Percentiles rank a stretch among this genome's conserved stretches.
phyloP scores from a whole-genome alignment of 2,329 filamentous ascomycete species.

The Hirsutella thompsonii region DNA sequence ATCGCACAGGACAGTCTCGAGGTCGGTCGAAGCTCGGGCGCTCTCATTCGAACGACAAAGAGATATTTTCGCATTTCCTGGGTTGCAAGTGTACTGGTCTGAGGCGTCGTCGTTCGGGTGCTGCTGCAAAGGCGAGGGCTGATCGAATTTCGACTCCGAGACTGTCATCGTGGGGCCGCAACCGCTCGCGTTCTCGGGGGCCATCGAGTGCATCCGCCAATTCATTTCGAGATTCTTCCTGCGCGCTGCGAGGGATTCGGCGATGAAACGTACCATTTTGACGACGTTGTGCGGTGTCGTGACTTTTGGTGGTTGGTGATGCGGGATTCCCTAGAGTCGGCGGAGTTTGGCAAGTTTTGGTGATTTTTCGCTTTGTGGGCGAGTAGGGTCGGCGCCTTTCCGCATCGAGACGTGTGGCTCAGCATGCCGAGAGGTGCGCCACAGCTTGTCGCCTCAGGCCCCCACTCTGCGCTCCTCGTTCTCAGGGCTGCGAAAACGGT shows the following conservation, averaged over 20 bases:
- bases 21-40: neutral
- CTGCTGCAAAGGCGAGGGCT: neutral
- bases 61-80: too few relatives aligned
- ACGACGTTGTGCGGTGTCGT: constrained; percentile 31
- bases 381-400: constrained; percentile 24
- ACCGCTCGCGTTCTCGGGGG: constrained; percentile 8
- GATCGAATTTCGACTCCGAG: neutral
- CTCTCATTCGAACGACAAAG: neutral
- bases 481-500: constrained; percentile 1
- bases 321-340: constrained; percentile 21
- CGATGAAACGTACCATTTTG: constrained; percentile 33
- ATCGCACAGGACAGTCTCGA: neutral
- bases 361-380: constrained; percentile 32
- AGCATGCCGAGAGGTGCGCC: constrained; percentile 3
- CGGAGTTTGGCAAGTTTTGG: constrained; percentile 28
- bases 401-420: constrained; percentile 17
- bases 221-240: too few relatives aligned
- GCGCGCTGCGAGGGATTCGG: constrained; percentile 8
- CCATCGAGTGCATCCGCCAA: neutral
- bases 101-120: too few relatives aligned
- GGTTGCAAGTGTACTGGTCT: too few relatives aligned
- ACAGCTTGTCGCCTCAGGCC: neutral
- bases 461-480: too few relatives aligned
- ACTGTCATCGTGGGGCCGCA: constrained; percentile 18
- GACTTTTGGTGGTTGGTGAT: constrained; percentile 26